Evolutionary conservation across 1,139 yeast genomes (phyloP), one percentile per base, ranked within the genome.

Genomic region (Trichomonascaceae sp.): DNA sequence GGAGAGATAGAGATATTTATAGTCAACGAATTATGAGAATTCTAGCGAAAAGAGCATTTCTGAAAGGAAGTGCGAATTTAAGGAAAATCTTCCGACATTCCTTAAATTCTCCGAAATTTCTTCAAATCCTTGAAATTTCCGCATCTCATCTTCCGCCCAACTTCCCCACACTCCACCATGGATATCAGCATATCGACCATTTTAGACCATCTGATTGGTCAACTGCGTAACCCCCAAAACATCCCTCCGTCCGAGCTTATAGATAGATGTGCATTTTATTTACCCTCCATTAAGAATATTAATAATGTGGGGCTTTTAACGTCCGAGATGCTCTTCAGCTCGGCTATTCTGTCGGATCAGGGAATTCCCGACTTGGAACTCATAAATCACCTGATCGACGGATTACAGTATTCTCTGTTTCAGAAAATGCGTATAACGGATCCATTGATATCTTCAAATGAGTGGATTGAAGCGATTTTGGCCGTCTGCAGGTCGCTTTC

Each of bases 211-310:
- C 48, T 58, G 45, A 55, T 53, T 8, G 27, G 46, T 12, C 56
- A 53, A 22, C 51, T 58, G 32, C 45, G 58, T 17, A 44, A 36
- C 12, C 52, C 55, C 9, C 19, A 43, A 17, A 19, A n/a, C 12
- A n/a, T 7, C 9, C 20, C 43, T n/a, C 19, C 49, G 17, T 20
- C 30, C 2, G 47, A 50, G 7, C 49, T 50, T 7, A 24, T 50
- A 13, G 52, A 50, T 20, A 32, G 81, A 60, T 60, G 82, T 10
- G 82, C 78, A 48, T 81, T 82, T 62, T 82, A 83, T 63, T 68
- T 84, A 43, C 90, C 93, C 0, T 78, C 75, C 43, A 72, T 86
- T 47, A 83, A 82, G 63, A 78, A 79, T 53, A 82, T 78, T 53
- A 75, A 74, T 54, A 85, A 86, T 63, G 68, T 86, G 38, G 70